phyloP scores from a whole-genome alignment of 495 filamentous ascomycete species.

The Penicillium simplicissimum region DNA sequence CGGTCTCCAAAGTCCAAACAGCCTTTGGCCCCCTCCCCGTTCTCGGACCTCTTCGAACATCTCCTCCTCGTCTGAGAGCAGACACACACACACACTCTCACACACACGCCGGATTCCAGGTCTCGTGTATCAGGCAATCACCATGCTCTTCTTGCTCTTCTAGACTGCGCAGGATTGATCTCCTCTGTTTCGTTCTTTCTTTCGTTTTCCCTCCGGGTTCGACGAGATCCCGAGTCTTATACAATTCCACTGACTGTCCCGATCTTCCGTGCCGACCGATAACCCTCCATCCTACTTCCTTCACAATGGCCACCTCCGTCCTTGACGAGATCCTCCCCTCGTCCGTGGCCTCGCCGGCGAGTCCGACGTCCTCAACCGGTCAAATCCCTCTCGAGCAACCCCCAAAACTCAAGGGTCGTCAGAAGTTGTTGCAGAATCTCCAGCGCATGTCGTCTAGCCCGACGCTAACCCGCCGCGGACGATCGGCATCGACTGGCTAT shows the following conservation, averaged over 20 bases:
- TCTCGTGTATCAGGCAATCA: neutral
- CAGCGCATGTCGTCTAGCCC: conserved; percentile 89
- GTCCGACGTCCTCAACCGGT: conserved; percentile 32
- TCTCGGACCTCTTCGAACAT: neutral
- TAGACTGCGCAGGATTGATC: neutral
- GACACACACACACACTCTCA: neutral
- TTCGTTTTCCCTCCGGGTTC: neutral
- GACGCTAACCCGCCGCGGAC: conserved; percentile 64
- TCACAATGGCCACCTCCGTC: conserved; percentile 34
- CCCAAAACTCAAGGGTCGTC: conserved; percentile 69
- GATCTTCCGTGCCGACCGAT: conserved; percentile 6
- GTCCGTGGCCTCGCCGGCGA: conserved; percentile 31
- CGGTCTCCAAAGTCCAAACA: neutral
- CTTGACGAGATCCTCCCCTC: conserved; percentile 31
- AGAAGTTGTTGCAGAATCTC: conserved; percentile 73
- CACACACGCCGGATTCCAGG: neutral
- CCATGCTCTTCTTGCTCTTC: neutral
- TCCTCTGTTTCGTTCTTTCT: neutral
- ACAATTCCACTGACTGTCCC: neutral
- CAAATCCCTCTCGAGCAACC: conserved; percentile 52
- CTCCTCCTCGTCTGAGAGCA: conserved; percentile 4
- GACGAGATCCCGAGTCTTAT: neutral
- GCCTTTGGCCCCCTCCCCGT: neutral
- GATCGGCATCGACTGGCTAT: conserved; percentile 57
- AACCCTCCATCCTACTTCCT: neutral